Evolutionary conservation across 495 filamentous ascomycete genomes (phyloP).

Genomic region (Daldinia loculata): DNA sequence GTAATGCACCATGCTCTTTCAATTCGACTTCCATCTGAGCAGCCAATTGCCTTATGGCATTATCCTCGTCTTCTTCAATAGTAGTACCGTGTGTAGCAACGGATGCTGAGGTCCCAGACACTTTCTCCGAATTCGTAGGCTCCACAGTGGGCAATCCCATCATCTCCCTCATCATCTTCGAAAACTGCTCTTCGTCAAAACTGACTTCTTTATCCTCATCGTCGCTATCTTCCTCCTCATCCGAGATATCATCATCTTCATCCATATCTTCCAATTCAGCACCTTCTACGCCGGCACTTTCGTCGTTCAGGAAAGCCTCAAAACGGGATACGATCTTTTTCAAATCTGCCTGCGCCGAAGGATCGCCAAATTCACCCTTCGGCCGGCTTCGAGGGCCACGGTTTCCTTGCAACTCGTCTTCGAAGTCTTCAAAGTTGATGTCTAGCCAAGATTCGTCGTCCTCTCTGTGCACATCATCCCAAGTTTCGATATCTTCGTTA

Average conservation of each 20-base stretch:
- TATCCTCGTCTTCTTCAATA: constrained; percentile 66
- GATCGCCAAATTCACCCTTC: constrained; percentile 73
- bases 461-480: constrained; percentile 66
- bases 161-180: constrained; percentile 92
- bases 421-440: constrained; percentile 88
- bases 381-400: constrained; percentile 32
- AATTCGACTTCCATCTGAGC: constrained; percentile 84
- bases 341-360: constrained; percentile 80
- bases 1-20: constrained; percentile 75
- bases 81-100: constrained; percentile 34
- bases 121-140: constrained; percentile 21
- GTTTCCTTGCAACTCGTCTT: constrained; percentile 69
- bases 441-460: constrained; percentile 95
- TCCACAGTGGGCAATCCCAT: constrained; percentile 75
- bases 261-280: constrained; percentile 81
- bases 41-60: constrained; percentile 76
- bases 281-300: constrained; percentile 78
- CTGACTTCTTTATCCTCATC: constrained; percentile 79
- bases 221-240: constrained; percentile 58
- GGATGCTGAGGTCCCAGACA: constrained; percentile 38
- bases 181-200: constrained; percentile 87
- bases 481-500: constrained; percentile 74
- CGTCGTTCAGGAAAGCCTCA: constrained; percentile 91
- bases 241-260: constrained; percentile 69
- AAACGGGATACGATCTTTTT: constrained; percentile 90